Evolutionary conservation across 345 rosid species (phyloP).

Genomic region (Corchorus olitorius): DNA sequence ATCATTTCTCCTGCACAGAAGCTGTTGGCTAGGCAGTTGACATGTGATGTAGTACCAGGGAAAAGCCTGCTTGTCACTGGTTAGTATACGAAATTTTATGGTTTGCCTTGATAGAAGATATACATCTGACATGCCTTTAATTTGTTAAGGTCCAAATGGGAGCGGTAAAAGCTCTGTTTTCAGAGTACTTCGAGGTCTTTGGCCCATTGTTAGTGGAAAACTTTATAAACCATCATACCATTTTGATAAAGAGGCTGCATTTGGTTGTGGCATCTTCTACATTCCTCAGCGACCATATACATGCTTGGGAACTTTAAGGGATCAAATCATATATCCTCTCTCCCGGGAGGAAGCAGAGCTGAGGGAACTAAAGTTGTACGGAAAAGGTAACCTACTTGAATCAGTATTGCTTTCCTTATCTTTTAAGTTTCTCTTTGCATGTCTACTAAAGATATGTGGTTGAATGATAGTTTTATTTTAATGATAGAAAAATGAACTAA

Average conservation of each 20-base stretch:
- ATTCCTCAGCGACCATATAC: conserved; percentile 96
- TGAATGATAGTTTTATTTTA: not conserved
- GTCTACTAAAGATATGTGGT: not conserved
- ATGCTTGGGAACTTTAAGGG: conserved; percentile 96
- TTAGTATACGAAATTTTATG: conserved; percentile 40
- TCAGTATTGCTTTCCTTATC: conserved; percentile 13
- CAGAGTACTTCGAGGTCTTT: conserved; percentile 91
- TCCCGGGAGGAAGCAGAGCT: conserved; percentile 79
- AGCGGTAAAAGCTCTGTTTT: conserved; percentile 96
- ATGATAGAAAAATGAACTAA: not conserved
- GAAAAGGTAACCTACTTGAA: conserved; percentile 51
- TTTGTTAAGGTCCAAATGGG: conserved; percentile 85
- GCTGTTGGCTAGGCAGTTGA: conserved; percentile 82
- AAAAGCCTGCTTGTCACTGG: conserved; percentile 96
- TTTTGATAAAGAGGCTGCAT: conserved; percentile 51
- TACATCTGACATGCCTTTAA: conserved; percentile 32
- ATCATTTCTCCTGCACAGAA: conserved; percentile 90
- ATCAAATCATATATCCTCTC: conserved; percentile 97
- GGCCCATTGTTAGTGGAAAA: conserved; percentile 93
- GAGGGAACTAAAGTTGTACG: conserved; percentile 46
- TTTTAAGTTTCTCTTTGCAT: conserved; percentile 17
- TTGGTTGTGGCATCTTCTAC: conserved; percentile 76
- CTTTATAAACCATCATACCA: conserved; percentile 68
- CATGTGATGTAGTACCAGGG: conserved; percentile 72
- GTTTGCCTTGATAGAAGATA: conserved; percentile 22